Evolutionary conservation across 192 early-diverging fungal species (phyloP).

Genomic region (Ambispora gerdemannii): DNA sequence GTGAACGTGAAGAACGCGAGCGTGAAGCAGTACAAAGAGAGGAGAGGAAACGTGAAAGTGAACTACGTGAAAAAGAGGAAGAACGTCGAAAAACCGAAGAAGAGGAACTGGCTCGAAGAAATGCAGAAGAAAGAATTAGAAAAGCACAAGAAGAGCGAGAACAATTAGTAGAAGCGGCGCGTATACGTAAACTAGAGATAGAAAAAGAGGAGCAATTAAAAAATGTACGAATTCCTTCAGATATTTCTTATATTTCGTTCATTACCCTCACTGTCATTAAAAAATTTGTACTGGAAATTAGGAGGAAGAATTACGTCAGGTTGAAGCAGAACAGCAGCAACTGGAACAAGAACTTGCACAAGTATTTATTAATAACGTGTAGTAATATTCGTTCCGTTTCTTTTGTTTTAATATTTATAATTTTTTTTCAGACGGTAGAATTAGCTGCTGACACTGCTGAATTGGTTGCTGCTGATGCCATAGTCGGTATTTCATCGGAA

Average conservation of each 20-base stretch:
- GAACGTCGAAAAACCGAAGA: conserved; percentile 41
- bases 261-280: background rate
- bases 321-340: conserved; percentile 46
- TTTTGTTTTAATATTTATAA: too few relatives aligned
- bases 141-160: conserved; percentile 37
- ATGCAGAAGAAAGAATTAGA: conserved; percentile 35
- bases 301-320: conserved; percentile 48
- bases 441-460: conserved; percentile 19
- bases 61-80: conserved; percentile 32
- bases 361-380: too few relatives aligned
- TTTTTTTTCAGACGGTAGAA: conserved; percentile 21
- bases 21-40: conserved; percentile 33
- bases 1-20: conserved; percentile 33
- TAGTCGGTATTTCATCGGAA: conserved; percentile 14
- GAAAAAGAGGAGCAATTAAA: conserved; percentile 37
- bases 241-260: background rate
- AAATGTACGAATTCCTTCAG: conserved; percentile 26
- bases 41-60: conserved; percentile 38
- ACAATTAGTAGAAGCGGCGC: conserved; percentile 39
- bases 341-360: conserved; percentile 32
- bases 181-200: conserved; percentile 34
- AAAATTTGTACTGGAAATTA: conserved; percentile 16
- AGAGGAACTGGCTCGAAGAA: conserved; percentile 30
- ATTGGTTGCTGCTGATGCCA: conserved; percentile 28
- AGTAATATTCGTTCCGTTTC: too few relatives aligned